Conservation (phyloP, 768 basidiomycete genomes). For the Hygrophorus pudorinus region DNA sequence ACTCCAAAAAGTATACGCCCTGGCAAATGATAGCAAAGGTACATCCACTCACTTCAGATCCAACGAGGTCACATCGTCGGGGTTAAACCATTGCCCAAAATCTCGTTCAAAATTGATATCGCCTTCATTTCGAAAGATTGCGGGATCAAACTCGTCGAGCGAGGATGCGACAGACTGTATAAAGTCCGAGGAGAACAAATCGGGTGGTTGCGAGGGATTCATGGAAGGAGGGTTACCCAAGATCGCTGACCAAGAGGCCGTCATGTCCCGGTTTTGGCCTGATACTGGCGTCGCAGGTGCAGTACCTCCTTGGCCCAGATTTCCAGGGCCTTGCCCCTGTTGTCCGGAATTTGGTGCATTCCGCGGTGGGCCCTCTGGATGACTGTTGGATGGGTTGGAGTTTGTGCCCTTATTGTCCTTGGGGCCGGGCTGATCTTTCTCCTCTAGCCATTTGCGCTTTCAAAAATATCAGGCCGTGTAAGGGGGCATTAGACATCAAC, state of each 20-base stretch:
- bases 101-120: constrained; percentile 62
- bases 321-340: neutral
- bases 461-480: too few relatives aligned
- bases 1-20: neutral
- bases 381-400: constrained; percentile 19
- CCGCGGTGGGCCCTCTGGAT: constrained; percentile 31
- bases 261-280: constrained; percentile 10
- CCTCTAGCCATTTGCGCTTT: too few relatives aligned
- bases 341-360: constrained; percentile 22
- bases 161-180: constrained; percentile 31
- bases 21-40: neutral
- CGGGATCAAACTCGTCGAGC: constrained; percentile 32
- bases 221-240: constrained; percentile 11
- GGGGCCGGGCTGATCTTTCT: constrained; percentile 15
- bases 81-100: constrained; percentile 70
- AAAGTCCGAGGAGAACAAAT: constrained; percentile 28
- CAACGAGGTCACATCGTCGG: constrained; percentile 31
- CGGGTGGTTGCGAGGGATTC: neutral
- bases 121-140: constrained; percentile 34
- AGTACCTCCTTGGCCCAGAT: constrained; percentile 9
- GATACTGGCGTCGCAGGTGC: constrained; percentile 22
- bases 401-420: constrained; percentile 19
- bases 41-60: constrained; percentile 21
- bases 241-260: constrained; percentile 19
- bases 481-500: too few relatives aligned